Percentiles rank a stretch among this genome's conserved stretches.
Conservation (phyloP, 2,329 filamentous ascomycete species). For the Pseudogymnoascus sp. region DNA sequence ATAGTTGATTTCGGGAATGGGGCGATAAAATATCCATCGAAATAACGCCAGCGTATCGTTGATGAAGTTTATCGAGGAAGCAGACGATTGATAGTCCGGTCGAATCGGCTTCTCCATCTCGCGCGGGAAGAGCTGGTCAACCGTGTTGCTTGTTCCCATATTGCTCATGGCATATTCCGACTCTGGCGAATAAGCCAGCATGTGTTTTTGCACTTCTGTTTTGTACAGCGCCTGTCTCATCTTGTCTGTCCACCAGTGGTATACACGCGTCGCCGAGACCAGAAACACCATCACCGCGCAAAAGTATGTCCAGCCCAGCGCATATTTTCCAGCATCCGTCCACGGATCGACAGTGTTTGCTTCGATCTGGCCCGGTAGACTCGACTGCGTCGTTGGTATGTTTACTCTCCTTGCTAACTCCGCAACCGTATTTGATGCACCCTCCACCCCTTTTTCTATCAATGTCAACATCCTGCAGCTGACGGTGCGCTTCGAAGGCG, state of each 20-base stretch:
- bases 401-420: conserved; percentile 39
- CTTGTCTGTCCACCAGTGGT: conserved; percentile 89
- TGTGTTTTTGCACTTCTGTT: conserved; percentile 63
- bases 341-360: conserved; percentile 67
- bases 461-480: background rate
- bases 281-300: conserved; percentile 60
- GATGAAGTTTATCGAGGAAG: conserved; percentile 64
- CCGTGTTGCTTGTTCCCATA: conserved; percentile 44
- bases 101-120: conserved; percentile 47
- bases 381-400: conserved; percentile 51
- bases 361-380: conserved; percentile 52
- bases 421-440: conserved; percentile 21
- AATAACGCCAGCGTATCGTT: conserved; percentile 77
- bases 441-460: conserved; percentile 10
- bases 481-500: background rate
- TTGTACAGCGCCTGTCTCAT: conserved; percentile 84
- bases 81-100: conserved; percentile 56
- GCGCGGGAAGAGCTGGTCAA: conserved; percentile 64
- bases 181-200: conserved; percentile 46
- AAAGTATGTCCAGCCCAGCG: conserved; percentile 81
- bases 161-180: conserved; percentile 54
- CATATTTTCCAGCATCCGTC: conserved; percentile 76
- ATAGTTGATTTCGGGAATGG: conserved; percentile 64
- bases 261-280: conserved; percentile 63
- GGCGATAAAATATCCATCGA: conserved; percentile 81